Percentiles rank a stretch among this genome's conserved stretches.
These are phyloP conservation scores for Aspergillus sp. DNA, from an alignment of 2,329 filamentous ascomycete genomes.

Conservation along the genomic window DNA sequence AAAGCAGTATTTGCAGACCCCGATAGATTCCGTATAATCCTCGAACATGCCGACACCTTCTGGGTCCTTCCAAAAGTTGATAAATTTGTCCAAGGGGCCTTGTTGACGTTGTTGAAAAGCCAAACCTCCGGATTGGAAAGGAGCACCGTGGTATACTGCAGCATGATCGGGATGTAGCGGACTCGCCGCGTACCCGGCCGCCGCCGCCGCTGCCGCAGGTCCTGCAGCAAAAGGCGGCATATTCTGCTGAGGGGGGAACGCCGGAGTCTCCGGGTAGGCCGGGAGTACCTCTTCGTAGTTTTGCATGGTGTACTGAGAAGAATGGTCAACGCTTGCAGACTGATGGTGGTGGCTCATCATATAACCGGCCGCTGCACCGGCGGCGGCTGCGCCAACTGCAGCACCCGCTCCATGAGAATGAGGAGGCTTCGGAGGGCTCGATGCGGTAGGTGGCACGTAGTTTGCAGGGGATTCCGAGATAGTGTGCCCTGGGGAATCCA, in stretches of 20 bases:
- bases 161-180: conserved; percentile 34
- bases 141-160: conserved; percentile 29
- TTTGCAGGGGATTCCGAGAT: conserved; percentile 25
- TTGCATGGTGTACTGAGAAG: conserved; percentile 37
- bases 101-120: conserved; percentile 55
- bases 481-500: conserved; percentile 29
- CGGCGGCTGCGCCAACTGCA: conserved; percentile 41
- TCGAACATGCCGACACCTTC: conserved; percentile 67
- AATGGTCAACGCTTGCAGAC: conserved; percentile 30
- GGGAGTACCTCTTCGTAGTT: conserved; percentile 25
- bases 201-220: conserved; percentile 27
- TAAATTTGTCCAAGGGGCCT: conserved; percentile 57
- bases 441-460: conserved; percentile 20
- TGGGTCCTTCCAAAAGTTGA: conserved; percentile 64
- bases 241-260: conserved; percentile 13
- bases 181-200: conserved; percentile 43
- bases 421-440: conserved; percentile 26
- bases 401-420: conserved; percentile 36
- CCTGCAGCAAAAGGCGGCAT: conserved; percentile 8
- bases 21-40: conserved; percentile 68
- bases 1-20: conserved; percentile 66
- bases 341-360: conserved; percentile 39
- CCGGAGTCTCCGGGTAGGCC: conserved; percentile 14
- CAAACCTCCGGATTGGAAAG: conserved; percentile 41
- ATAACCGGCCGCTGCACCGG: conserved; percentile 46